Base-by-base conservation (phyloP, 495 filamentous ascomycete species). In the Aspergillus saccharolyticus region DNA sequence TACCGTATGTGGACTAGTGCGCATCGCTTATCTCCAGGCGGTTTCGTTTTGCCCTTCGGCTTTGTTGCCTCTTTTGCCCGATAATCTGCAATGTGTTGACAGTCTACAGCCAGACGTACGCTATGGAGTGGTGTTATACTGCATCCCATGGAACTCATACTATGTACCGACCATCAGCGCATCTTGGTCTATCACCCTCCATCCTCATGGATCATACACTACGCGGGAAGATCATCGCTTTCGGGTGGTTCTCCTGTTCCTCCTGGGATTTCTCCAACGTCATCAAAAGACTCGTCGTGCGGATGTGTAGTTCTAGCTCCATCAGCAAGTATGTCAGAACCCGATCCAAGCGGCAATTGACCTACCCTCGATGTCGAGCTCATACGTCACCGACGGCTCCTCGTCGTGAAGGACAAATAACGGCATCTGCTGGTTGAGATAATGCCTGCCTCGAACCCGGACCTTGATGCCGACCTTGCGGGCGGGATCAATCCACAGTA, bases 301-400 rank as follows among this genome's bases (percentile, higher is more conserved):
- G 78, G 24, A 89, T 76, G 55, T 84, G 69, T 53, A 89, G 62
- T 70, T 88, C 86, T 85, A 57, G 5, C 16, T 20, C 19, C 17
- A 19, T 21, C 50, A 12, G 22, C 50, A 16, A 57, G 46, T 24
- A 16, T 4, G 3, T 10, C 33, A 3, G 8, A 12, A 24, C 8
- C 25, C 45, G 10, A 39, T 15, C 44, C 50, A 7, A 55, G 56
- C 51, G 53, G 3, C 28, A 28, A 3, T 28, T 39, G 16, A 16
- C 73, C 44, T 67, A 85, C 84, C 84, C 72, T 86, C 77, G 56
- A 85, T 80, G 55, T 80, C 73, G 21, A 89, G 65, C 20, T 78
- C 77, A 65, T 88, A 88, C 47, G 69, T 76, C n/a, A 39, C 53
- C 14, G 82, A 80, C n/a, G 71, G 63, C 47, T 85, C 80, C 46